Conservation (phyloP, 116 monocot genomes). For the Posidonia oceanica region DNA sequence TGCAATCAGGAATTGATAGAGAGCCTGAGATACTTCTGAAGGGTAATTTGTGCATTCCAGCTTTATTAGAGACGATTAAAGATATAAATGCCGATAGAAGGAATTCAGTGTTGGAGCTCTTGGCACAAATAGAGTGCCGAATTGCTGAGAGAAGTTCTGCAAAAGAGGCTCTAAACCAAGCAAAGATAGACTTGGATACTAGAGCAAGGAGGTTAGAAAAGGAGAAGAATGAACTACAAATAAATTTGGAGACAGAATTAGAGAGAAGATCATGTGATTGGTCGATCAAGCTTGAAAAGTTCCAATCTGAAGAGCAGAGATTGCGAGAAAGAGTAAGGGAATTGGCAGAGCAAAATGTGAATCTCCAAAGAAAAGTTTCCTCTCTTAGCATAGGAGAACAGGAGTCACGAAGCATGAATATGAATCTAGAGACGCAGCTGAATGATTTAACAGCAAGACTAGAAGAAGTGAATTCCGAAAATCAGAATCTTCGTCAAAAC, state of each 20-base stretch:
- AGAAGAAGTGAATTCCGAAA: slow-evolving; percentile 39
- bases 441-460: slow-evolving; percentile 33
- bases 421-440: slow-evolving; percentile 50
- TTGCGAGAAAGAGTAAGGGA: slow-evolving; percentile 65
- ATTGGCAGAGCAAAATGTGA: slow-evolving; percentile 85
- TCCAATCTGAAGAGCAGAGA: slow-evolving; percentile 68
- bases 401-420: slow-evolving; percentile 16
- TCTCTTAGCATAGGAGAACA: slow-evolving; percentile 34
- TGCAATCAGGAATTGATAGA: slow-evolving; percentile 23
- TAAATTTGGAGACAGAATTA: slow-evolving; percentile 63
- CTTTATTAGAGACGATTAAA: slow-evolving; percentile 32
- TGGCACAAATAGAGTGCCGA: slow-evolving; percentile 40
- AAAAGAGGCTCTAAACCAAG: slow-evolving; percentile 34
- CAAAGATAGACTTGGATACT: slow-evolving; percentile 47
- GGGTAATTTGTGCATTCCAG: slow-evolving; percentile 14
- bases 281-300: slow-evolving; percentile 60
- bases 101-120: slow-evolving; percentile 46
- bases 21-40: slow-evolving; percentile 23
- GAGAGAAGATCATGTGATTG: slow-evolving; percentile 75
- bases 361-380: slow-evolving; percentile 62
- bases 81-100: slow-evolving; percentile 38
- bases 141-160: slow-evolving; percentile 53
- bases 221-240: slow-evolving; percentile 75
- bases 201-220: slow-evolving; percentile 70
- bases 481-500: slow-evolving; percentile 32